Percentiles rank a stretch among this genome's conserved stretches.
Evolutionary conservation across 257 asterid genomes (phyloP).

Genomic region (Solanum raphanifolium): DNA sequence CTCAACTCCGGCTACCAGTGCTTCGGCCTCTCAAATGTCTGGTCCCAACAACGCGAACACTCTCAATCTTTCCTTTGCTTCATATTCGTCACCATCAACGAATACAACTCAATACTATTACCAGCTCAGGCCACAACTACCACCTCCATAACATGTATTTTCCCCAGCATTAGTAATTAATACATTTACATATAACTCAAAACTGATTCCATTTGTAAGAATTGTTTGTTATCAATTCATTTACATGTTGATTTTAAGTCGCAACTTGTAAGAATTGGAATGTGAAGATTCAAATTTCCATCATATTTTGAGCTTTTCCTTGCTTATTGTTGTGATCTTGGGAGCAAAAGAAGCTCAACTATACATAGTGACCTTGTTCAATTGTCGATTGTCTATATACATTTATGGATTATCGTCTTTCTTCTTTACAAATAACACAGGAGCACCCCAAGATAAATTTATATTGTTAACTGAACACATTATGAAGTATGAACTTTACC

Average conservation of each 20-base stretch:
- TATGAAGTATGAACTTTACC: too few relatives aligned
- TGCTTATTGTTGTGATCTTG: background rate
- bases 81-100: conserved; percentile 16
- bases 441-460: background rate
- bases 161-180: background rate
- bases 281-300: background rate
- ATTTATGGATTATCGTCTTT: background rate
- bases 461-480: too few relatives aligned
- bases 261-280: background rate
- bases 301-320: background rate
- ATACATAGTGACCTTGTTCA: background rate
- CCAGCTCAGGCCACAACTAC: conserved; percentile 24
- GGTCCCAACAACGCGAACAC: conserved; percentile 6
- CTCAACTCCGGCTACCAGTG: conserved; percentile 36
- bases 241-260: background rate
- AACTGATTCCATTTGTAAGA: conserved; percentile 7
- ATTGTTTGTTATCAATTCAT: background rate
- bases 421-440: too few relatives aligned
- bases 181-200: background rate
- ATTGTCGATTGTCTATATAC: background rate
- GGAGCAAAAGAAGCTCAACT: background rate
- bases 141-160: conserved; percentile 14
- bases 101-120: conserved; percentile 19
- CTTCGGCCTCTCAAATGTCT: conserved; percentile 12
- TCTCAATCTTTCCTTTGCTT: conserved; percentile 26